Evolutionary conservation across 1,139 yeast genomes (phyloP).

Genomic region (Meyerozyma smithsonii): DNA sequence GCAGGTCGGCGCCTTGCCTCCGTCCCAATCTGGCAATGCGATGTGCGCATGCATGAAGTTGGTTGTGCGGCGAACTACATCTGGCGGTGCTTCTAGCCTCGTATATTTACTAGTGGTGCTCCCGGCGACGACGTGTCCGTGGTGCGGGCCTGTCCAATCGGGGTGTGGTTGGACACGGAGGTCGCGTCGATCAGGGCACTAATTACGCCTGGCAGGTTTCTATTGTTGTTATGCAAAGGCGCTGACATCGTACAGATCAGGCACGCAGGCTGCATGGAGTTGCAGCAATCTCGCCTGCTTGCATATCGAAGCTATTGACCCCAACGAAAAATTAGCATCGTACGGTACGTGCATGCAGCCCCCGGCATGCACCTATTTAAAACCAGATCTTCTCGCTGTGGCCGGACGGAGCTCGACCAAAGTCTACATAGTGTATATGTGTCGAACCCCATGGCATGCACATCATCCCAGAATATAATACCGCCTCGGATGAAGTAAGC

Average conservation of each 20-base stretch:
- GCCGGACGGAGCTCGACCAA: neutral
- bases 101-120: too few relatives aligned
- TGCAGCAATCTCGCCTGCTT: neutral
- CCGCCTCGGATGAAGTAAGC: constrained; percentile 40
- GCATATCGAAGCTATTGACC: neutral
- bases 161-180: too few relatives aligned
- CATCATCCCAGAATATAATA: constrained; percentile 2
- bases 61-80: neutral
- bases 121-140: too few relatives aligned
- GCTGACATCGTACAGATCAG: neutral
- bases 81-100: neutral
- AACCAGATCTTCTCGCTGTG: neutral
- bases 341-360: neutral
- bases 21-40: neutral
- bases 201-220: neutral
- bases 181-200: too few relatives aligned
- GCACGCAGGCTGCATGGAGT: neutral
- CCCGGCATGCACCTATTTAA: neutral
- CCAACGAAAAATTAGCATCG: neutral
- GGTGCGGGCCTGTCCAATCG: too few relatives aligned
- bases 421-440: neutral
- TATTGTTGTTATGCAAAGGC: neutral
- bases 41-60: neutral
- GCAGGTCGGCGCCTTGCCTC: too few relatives aligned
- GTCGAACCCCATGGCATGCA: constrained; percentile 1